These are phyloP conservation scores for Salix arbutifolia DNA, from an alignment of 345 rosid species.

Conservation along the genomic window DNA sequence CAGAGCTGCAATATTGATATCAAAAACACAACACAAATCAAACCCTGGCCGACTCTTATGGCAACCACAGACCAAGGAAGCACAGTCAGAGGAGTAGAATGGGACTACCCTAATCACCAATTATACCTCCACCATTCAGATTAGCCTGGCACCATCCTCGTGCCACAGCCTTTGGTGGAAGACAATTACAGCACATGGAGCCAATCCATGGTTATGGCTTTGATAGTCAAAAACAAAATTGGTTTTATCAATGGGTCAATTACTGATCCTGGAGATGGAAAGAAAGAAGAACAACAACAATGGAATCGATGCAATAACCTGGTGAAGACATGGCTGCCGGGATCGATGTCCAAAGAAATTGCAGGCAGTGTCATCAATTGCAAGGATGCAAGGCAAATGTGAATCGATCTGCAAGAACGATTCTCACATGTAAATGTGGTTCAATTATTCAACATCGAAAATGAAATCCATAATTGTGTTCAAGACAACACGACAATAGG, in stretches of 20 bases:
- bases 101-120: not conserved
- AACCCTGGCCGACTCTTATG: too few species aligned
- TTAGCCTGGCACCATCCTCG: not conserved
- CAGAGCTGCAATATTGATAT: too few species aligned
- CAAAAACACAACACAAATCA: too few species aligned
- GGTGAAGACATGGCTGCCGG: too few species aligned
- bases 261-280: not conserved
- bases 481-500: not conserved
- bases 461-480: not conserved
- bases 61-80: too few species aligned
- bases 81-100: too few species aligned
- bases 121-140: not conserved
- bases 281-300: not conserved
- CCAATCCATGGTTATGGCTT: too few species aligned
- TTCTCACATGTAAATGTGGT: not conserved
- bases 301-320: not conserved
- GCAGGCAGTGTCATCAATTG: too few species aligned
- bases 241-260: not conserved
- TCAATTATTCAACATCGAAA: not conserved
- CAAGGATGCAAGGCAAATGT: too few species aligned
- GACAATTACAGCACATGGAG: too few species aligned
- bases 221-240: not conserved
- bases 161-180: not conserved
- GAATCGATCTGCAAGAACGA: too few species aligned
- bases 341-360: too few species aligned